phyloP scores from a whole-genome alignment of 202 grass and related monocot species.

The Brachypodium distachyon region DNA sequence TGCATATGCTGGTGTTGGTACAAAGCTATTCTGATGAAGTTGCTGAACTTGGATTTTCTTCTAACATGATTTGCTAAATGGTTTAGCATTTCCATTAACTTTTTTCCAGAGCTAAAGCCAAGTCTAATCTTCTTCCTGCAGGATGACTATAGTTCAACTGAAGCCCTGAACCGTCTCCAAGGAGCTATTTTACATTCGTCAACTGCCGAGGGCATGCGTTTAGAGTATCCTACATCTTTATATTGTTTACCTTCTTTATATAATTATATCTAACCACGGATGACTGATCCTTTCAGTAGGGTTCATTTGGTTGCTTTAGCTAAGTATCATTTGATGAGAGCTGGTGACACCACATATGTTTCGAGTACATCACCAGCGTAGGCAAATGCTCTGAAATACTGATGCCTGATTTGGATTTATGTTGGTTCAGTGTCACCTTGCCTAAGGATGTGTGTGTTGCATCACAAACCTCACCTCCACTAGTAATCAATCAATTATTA shows the following conservation, averaged over 20 bases:
- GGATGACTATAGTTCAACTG: slow-evolving; percentile 69
- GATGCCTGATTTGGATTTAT: not conserved
- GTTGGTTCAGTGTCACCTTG: not conserved
- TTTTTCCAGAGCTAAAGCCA: not conserved
- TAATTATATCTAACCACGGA: not conserved
- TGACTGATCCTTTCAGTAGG: slow-evolving; percentile 6
- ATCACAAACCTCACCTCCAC: not conserved
- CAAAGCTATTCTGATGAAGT: not conserved
- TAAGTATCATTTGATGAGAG: not conserved
- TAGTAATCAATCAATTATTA: not conserved
- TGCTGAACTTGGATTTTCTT: not conserved
- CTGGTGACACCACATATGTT: not conserved
- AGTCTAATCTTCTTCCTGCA: slow-evolving; percentile 17
- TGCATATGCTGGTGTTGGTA: not conserved
- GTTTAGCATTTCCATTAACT: not conserved
- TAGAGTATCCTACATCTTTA: slow-evolving; percentile 83
- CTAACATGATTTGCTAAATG: not conserved
- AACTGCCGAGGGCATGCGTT: slow-evolving; percentile 60
- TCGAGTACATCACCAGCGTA: not conserved
- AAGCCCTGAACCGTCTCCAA: slow-evolving; percentile 74
- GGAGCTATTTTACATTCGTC: slow-evolving; percentile 73
- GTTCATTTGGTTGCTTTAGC: slow-evolving; percentile 1
- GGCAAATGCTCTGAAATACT: not conserved
- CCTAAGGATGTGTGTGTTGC: not conserved
- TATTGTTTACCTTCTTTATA: slow-evolving; percentile 9